Evolutionary conservation across 2,329 filamentous ascomycete genomes (phyloP), one percentile per base, ranked within the genome.

Genomic region (Exophiala spinifera): DNA sequence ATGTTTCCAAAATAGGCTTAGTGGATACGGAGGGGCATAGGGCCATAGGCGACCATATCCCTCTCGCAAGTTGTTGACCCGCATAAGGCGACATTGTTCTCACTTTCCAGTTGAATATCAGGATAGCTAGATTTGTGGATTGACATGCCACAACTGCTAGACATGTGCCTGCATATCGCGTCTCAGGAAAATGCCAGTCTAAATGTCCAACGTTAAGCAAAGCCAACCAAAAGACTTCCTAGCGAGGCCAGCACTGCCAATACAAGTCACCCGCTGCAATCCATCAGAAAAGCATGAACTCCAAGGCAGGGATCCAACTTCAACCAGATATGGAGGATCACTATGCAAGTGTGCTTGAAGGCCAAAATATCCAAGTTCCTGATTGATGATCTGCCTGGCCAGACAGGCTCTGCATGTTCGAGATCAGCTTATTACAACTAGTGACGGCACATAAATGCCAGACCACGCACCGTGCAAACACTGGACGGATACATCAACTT

Each of bases 401-500:
- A 13, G 31, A 25, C 10, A 28, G 23, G n/a, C 44, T 28, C 14
- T 6, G 2, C 15, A n/a, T 15, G n/a, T 13, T 39, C 60, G 8
- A 34, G 25, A 6, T 11, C 23, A 44, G 20, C 42, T 34, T n/a
- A 52, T 45, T 10, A 66, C 65, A 6, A 64, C 40, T 23, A 61
- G 58, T 31, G 56, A 37, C 2, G 57, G 57, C 3, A 49, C 25
- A 46, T 58, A 59, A 51, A 63, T 3, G 49, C 54, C 39, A 61
- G 49, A 6, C 46, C 49, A 13, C 42, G 39, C 20, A 48, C 39
- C n/a, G 20, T 40, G 8, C 13, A 7, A n/a, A 23, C 21, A 21
- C 21, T 44, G 44, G 28, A 53, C 45, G 46, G 13, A 46, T 79
- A 80, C 49, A 81, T 74, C 60, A 75, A 57, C 0, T 76, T 79